Percentiles rank a stretch among this genome's conserved stretches.
Evolutionary conservation across 2,329 filamentous ascomycete genomes (phyloP).

Genomic region (Trichoderma harzianum): DNA sequence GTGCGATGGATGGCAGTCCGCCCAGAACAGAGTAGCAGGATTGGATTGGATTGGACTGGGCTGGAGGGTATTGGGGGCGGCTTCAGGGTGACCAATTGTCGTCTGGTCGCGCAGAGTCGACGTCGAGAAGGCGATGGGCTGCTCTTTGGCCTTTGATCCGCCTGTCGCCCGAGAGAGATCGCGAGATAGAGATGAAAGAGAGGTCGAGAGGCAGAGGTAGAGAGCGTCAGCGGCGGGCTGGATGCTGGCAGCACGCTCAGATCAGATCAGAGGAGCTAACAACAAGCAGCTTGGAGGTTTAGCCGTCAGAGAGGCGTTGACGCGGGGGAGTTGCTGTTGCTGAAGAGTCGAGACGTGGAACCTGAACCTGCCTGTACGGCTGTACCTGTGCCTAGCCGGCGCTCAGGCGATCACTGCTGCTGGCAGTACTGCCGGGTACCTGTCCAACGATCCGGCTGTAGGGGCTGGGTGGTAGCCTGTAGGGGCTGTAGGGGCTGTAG

Average conservation of each 20-base stretch:
- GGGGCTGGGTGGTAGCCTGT: neutral
- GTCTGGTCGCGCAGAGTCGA: conserved; percentile 13
- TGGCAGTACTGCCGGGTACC: conserved; percentile 1
- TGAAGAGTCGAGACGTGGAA: conserved; percentile 1
- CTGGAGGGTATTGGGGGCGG: neutral
- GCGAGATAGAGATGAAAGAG: neutral
- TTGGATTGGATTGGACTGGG: neutral
- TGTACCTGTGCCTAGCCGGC: neutral
- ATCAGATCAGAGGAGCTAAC: neutral
- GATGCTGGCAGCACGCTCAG: neutral
- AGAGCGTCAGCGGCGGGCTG: conserved; percentile 11
- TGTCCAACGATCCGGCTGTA: conserved; percentile 2
- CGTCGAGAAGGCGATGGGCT: conserved; percentile 1
- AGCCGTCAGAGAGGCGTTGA: conserved; percentile 14
- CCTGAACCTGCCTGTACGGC: neutral
- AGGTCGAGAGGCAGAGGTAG: neutral
- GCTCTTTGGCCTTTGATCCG: neutral
- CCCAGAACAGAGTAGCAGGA: neutral
- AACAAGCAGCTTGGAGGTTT: conserved; percentile 10
- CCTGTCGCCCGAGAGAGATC: neutral
- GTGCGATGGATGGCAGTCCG: neutral
- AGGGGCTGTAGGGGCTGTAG: neutral
- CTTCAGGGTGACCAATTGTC: conserved; percentile 15
- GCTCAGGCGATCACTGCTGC: neutral
- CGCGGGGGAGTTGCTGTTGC: conserved; percentile 13